Percentiles rank a stretch among this genome's conserved stretches.
Conservation (phyloP, 768 basidiomycete genomes). For the Boletus pseudopeckii region DNA sequence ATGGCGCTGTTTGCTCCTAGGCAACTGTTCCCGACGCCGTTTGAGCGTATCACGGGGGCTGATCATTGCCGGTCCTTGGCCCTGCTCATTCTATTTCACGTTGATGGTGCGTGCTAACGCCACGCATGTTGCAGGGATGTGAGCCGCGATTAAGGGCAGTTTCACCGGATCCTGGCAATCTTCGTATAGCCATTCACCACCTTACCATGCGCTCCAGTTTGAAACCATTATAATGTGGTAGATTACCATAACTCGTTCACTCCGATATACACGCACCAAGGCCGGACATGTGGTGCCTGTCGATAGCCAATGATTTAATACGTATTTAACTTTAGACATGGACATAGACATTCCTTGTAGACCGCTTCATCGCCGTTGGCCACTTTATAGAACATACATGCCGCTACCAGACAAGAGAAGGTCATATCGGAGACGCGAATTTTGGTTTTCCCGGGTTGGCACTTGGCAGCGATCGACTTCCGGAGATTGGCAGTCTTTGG, state of each 20-base stretch:
- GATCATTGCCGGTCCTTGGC: neutral
- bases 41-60: conserved; percentile 13
- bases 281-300: neutral
- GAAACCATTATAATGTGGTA: neutral
- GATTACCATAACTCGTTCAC: neutral
- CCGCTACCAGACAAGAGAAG: too few relatives aligned
- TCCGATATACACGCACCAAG: neutral
- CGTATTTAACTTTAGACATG: neutral
- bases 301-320: neutral
- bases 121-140: conserved; percentile 26
- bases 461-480: neutral
- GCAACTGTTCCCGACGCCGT: conserved; percentile 3
- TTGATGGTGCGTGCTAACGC: conserved; percentile 12
- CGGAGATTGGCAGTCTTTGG: neutral
- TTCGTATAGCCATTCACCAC: neutral
- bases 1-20: neutral
- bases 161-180: neutral
- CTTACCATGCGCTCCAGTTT: neutral
- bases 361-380: too few relatives aligned
- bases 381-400: neutral
- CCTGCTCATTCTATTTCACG: neutral
- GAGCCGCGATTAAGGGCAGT: conserved; percentile 29
- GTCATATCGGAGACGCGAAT: too few relatives aligned
- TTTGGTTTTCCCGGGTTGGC: neutral
- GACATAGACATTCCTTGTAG: neutral